phyloP scores from a whole-genome alignment of 1,139 yeast genomes.

The Lodderomyces theae region DNA sequence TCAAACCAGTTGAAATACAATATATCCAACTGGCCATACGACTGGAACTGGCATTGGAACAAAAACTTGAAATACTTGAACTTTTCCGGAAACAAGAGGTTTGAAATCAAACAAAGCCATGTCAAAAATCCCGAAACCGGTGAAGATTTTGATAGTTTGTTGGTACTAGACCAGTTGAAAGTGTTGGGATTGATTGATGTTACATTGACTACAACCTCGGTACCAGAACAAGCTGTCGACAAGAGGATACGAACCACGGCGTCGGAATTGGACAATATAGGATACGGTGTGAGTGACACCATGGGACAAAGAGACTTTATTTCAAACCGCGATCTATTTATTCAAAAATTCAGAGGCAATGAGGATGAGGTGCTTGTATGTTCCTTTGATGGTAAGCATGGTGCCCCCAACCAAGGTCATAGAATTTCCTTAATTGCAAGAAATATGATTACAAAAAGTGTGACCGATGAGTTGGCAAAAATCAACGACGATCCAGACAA shows the following conservation, averaged over 20 bases:
- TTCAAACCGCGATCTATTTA: constrained; percentile 78
- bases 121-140: constrained; percentile 44
- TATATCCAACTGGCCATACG: constrained; percentile 91
- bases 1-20: constrained; percentile 88
- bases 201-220: constrained; percentile 76
- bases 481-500: constrained; percentile 40
- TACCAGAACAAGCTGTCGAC: constrained; percentile 84
- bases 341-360: constrained; percentile 84
- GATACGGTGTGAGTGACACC: constrained; percentile 90
- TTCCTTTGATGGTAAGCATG: constrained; percentile 81
- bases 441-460: constrained; percentile 61
- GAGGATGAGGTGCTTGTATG: constrained; percentile 72
- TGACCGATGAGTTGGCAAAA: constrained; percentile 61
- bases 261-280: constrained; percentile 72
- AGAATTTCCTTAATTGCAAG: constrained; percentile 72
- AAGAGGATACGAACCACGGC: constrained; percentile 91
- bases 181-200: constrained; percentile 92
- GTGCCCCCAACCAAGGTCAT: constrained; percentile 57
- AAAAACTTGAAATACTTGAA: constrained; percentile 73
- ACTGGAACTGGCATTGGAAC: constrained; percentile 97
- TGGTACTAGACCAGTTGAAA: constrained; percentile 66
- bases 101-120: constrained; percentile 75
- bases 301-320: constrained; percentile 69
- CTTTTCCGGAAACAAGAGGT: constrained; percentile 87
- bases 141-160: constrained; percentile 70